Conservation (phyloP, 2,329 filamentous ascomycete genomes). For the Drechslerella coelobrocha region DNA sequence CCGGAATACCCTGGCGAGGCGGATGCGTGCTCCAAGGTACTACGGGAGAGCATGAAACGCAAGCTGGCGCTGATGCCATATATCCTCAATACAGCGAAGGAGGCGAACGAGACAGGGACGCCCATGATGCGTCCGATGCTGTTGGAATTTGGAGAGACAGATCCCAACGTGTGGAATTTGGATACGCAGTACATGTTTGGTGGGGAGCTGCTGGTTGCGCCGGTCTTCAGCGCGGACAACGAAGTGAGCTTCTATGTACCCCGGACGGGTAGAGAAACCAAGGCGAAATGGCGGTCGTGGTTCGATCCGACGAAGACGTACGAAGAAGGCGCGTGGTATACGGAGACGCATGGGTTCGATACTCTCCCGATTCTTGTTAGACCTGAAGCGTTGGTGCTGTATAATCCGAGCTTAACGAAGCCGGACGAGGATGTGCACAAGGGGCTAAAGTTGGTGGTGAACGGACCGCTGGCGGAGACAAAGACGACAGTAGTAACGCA, state of each 20-base stretch:
- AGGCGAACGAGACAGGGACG: slow-evolving; percentile 64
- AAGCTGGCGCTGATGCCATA: slow-evolving; percentile 68
- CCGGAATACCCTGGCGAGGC: slow-evolving; percentile 63
- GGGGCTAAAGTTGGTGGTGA: slow-evolving; percentile 46
- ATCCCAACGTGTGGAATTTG: slow-evolving; percentile 71
- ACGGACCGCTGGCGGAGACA: slow-evolving; percentile 27
- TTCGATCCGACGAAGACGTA: slow-evolving; percentile 58
- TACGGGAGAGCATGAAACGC: slow-evolving; percentile 64
- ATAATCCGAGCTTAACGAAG: slow-evolving; percentile 31
- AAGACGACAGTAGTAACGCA: slow-evolving; percentile 35
- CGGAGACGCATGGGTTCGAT: slow-evolving; percentile 67
- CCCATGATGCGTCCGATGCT: slow-evolving; percentile 71
- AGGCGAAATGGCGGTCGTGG: slow-evolving; percentile 62
- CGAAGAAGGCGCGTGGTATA: slow-evolving; percentile 63
- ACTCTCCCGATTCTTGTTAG: slow-evolving; percentile 68
- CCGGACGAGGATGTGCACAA: slow-evolving; percentile 32
- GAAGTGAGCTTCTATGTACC: slow-evolving; percentile 72
- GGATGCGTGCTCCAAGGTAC: slow-evolving; percentile 61
- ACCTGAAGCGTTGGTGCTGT: slow-evolving; percentile 61
- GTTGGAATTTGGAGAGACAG: slow-evolving; percentile 72
- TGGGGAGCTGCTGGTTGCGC: slow-evolving; percentile 68
- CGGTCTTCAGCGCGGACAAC: slow-evolving; percentile 69
- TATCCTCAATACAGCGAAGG: slow-evolving; percentile 64
- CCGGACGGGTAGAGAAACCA: slow-evolving; percentile 48
- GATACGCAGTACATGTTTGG: slow-evolving; percentile 80